phyloP scores from a whole-genome alignment of 768 basidiomycete genomes.

The Mycena belliarum region DNA sequence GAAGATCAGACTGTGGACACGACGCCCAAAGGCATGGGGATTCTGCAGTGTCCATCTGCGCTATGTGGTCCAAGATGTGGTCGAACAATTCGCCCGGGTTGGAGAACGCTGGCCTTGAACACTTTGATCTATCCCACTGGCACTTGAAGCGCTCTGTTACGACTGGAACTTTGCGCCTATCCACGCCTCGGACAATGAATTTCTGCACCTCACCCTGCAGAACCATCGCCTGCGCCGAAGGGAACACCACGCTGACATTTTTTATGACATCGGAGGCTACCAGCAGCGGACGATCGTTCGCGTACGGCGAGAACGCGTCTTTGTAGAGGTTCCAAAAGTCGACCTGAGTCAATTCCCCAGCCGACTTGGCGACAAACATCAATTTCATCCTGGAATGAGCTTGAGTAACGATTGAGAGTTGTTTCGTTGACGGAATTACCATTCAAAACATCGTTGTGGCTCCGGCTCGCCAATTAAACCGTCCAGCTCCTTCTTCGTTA shows the following conservation, averaged over 20 bases:
- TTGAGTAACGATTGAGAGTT: conserved; percentile 2
- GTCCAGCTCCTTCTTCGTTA: conserved; percentile 71
- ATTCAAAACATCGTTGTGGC: conserved; percentile 81
- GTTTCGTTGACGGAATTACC: conserved; percentile 46
- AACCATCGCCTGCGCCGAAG: conserved; percentile 86
- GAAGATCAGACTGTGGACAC: conserved; percentile 51
- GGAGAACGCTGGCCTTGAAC: conserved; percentile 45
- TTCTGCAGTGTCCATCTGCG: conserved; percentile 43
- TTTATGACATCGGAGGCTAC: conserved; percentile 94
- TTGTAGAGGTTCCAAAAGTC: conserved; percentile 95
- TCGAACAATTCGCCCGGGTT: conserved; percentile 70
- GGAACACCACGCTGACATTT: conserved; percentile 83
- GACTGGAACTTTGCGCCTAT: conserved; percentile 59
- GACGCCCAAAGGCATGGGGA: conserved; percentile 71
- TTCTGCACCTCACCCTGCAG: conserved; percentile 67
- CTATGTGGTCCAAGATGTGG: conserved; percentile 64
- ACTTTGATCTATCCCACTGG: conserved; percentile 70
- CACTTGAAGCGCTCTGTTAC: conserved; percentile 71
- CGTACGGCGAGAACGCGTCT: conserved; percentile 68
- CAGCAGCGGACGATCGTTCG: conserved; percentile 61
- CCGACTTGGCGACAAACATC: conserved; percentile 78
- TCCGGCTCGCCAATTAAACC: conserved; percentile 58
- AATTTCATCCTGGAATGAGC: conserved; percentile 73
- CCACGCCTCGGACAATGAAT: conserved; percentile 89
- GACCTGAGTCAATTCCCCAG: conserved; percentile 88